phyloP scores from a whole-genome alignment of 2,329 filamentous ascomycete species.

The Monilinia vaccinii-corymbosi region DNA sequence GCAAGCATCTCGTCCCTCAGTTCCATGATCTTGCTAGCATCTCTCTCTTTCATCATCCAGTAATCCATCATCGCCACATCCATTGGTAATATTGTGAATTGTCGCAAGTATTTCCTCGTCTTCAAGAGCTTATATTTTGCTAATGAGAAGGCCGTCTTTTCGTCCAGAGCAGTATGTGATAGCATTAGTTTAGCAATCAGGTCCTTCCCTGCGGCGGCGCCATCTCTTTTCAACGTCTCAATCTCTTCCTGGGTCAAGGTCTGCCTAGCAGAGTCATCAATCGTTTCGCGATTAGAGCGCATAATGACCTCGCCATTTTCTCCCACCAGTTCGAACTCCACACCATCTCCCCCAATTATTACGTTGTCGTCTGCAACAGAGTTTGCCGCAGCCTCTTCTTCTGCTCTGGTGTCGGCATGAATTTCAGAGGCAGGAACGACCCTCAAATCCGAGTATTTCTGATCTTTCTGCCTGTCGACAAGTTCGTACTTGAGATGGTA shows the following conservation, averaged over 20 bases:
- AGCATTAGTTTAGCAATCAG: slow-evolving; percentile 88
- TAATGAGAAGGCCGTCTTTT: slow-evolving; percentile 89
- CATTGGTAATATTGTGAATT: slow-evolving; percentile 77
- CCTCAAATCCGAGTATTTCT: slow-evolving; percentile 60
- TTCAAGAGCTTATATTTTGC: slow-evolving; percentile 96
- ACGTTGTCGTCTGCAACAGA: slow-evolving; percentile 32
- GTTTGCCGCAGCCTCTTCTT: slow-evolving; percentile 39
- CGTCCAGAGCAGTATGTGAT: slow-evolving; percentile 79
- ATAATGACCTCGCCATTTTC: slow-evolving; percentile 42
- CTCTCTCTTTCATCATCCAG: slow-evolving; percentile 72
- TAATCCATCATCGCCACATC: slow-evolving; percentile 69
- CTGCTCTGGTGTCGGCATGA: slow-evolving; percentile 64
- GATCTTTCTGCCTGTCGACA: slow-evolving; percentile 57
- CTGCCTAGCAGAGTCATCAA: slow-evolving; percentile 60
- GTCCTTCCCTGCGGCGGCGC: slow-evolving; percentile 72
- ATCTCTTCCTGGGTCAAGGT: slow-evolving; percentile 65
- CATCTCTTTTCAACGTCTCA: slow-evolving; percentile 61
- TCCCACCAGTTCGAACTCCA: slow-evolving; percentile 40
- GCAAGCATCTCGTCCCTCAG: slow-evolving; percentile 76
- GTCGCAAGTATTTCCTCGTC: slow-evolving; percentile 82
- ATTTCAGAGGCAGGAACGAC: slow-evolving; percentile 74
- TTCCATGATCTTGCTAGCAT: slow-evolving; percentile 74
- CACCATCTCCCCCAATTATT: slow-evolving; percentile 34
- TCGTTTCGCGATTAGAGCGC: slow-evolving; percentile 48
- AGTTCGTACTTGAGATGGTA: slow-evolving; percentile 90